Evolutionary conservation across 2,329 filamentous ascomycete genomes (phyloP).

Genomic region (Plectosphaerella sp.): DNA sequence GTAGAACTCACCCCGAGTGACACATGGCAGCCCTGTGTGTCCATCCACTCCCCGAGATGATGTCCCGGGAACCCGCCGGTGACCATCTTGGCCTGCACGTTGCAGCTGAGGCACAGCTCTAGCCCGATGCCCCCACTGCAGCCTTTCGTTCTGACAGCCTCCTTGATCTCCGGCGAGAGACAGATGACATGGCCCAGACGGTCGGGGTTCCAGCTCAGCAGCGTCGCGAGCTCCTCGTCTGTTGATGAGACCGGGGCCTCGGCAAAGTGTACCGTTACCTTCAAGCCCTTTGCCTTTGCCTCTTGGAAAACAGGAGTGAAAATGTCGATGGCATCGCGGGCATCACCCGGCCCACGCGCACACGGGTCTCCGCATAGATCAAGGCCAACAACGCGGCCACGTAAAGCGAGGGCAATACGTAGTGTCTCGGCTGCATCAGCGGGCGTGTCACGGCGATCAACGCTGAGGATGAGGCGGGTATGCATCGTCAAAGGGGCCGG

Average conservation of each 20-base stretch:
- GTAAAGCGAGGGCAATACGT: conserved; percentile 54
- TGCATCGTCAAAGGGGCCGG: conserved; percentile 37
- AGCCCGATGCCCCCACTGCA: conserved; percentile 55
- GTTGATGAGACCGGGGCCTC: conserved; percentile 57
- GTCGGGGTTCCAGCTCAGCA: conserved; percentile 63
- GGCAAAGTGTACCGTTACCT: conserved; percentile 73
- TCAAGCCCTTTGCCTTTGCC: conserved; percentile 51
- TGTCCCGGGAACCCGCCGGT: conserved; percentile 62
- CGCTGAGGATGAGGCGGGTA: conserved; percentile 65
- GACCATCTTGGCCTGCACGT: conserved; percentile 72
- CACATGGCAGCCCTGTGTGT: conserved; percentile 52
- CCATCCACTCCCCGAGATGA: conserved; percentile 73
- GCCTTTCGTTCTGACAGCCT: neutral
- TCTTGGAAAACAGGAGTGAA: conserved; percentile 56
- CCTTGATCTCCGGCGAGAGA: conserved; percentile 56
- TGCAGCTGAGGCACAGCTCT: conserved; percentile 77
- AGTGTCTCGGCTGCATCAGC: conserved; percentile 60
- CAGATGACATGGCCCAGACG: conserved; percentile 77
- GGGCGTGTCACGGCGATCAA: conserved; percentile 62
- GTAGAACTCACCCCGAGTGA: conserved; percentile 60
- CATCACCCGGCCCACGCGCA: conserved; percentile 44
- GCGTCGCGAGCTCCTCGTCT: conserved; percentile 54
- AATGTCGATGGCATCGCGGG: conserved; percentile 53
- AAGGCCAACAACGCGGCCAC: conserved; percentile 58
- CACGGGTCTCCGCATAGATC: conserved; percentile 75